These are phyloP conservation scores for Monosporozyma aerobia DNA, from an alignment of 805 yeast species.

Conservation along the genomic window DNA sequence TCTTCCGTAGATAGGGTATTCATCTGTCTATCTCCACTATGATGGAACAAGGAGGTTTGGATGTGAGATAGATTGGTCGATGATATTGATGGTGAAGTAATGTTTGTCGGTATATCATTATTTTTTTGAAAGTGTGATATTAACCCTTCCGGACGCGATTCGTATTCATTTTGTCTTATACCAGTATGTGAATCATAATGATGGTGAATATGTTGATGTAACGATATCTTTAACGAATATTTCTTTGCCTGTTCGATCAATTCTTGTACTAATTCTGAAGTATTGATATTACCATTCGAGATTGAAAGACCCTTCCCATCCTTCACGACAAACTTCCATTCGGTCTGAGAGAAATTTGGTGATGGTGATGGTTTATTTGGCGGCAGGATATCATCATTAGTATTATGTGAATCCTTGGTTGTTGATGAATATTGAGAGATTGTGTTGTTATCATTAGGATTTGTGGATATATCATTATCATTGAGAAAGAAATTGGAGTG, in stretches of 20 bases:
- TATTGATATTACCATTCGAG: slow-evolving; percentile 42
- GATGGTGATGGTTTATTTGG: not conserved
- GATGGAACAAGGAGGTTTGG: not conserved
- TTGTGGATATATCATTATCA: not conserved
- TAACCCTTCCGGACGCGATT: not conserved
- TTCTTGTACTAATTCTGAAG: slow-evolving; percentile 46
- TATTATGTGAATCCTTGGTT: not conserved
- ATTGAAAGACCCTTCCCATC: slow-evolving; percentile 39
- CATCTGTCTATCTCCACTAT: not conserved
- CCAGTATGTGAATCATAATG: slow-evolving; percentile 37
- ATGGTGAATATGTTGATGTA: slow-evolving; percentile 82
- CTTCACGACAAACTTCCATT: slow-evolving; percentile 53
- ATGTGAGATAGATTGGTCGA: not conserved
- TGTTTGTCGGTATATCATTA: not conserved
- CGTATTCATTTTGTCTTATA: slow-evolving; percentile 1
- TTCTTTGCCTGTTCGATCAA: slow-evolving; percentile 52
- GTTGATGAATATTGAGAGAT: not conserved
- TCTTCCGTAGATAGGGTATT: not conserved
- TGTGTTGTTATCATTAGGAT: not conserved
- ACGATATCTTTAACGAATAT: slow-evolving; percentile 50
- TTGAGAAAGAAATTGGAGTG: not conserved
- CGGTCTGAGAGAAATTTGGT: slow-evolving; percentile 30
- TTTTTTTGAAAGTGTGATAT: not conserved
- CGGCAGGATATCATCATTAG: not conserved
- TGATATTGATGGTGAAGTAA: slow-evolving; percentile 1